These are phyloP conservation scores for Eleusine indica DNA, from an alignment of 176 grass and related monocot species.

Conservation along the genomic window DNA sequence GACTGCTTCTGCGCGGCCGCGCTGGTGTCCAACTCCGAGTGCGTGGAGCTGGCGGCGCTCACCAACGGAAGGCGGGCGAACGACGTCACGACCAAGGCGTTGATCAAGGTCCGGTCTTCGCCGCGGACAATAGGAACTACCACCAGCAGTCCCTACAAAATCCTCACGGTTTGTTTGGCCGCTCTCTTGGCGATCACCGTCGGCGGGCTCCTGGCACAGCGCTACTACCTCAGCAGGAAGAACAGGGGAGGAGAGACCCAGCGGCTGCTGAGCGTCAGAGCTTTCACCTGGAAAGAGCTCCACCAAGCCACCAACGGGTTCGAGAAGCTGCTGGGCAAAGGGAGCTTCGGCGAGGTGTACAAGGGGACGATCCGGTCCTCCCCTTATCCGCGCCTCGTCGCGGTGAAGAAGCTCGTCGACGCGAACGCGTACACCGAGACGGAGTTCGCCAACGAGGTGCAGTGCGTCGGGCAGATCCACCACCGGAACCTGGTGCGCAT, in stretches of 20 bases:
- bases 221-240: background rate
- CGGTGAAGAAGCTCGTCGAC: conserved; percentile 34
- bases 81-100: background rate
- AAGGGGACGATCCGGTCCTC: background rate
- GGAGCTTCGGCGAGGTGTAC: conserved; percentile 38
- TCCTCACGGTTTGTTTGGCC: background rate
- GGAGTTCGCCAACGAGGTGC: conserved; percentile 43
- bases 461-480: conserved; percentile 38
- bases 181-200: background rate
- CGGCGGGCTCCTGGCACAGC: background rate
- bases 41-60: background rate
- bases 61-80: background rate
- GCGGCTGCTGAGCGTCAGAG: background rate
- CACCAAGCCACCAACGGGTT: conserved; percentile 39
- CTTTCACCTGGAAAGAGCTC: conserved; percentile 38
- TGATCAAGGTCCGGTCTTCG: conserved; percentile 14
- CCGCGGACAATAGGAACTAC: background rate
- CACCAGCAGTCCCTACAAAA: background rate
- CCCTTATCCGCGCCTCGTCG: background rate
- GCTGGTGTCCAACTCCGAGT: background rate
- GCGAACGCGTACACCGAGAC: background rate
- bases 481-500: conserved; percentile 38
- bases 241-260: background rate
- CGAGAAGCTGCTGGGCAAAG: conserved; percentile 31
- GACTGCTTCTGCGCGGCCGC: conserved; percentile 7